These are phyloP conservation scores for Talaromyces borbonicus DNA, from an alignment of 495 filamentous ascomycete species.

Conservation along the genomic window DNA sequence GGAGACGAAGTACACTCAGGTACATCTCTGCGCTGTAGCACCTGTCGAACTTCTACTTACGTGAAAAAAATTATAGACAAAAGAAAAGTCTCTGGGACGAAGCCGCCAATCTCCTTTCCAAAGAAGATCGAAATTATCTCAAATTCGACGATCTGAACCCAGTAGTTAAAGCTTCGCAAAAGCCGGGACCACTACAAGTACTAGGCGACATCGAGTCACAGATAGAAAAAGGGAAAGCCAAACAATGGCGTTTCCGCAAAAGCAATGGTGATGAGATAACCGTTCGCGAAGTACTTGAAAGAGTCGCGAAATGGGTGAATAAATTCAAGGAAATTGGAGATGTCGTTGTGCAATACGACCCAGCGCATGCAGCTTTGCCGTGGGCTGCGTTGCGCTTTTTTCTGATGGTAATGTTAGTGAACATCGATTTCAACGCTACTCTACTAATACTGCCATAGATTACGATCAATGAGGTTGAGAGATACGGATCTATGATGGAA, in stretches of 20 bases:
- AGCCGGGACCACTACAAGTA: neutral
- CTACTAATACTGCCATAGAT: conserved; percentile 3
- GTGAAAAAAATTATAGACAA: neutral
- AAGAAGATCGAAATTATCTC: conserved; percentile 6
- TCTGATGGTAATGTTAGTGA: conserved; percentile 13
- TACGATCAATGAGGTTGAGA: conserved; percentile 11
- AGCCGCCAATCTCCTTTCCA: neutral
- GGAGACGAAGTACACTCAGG: neutral
- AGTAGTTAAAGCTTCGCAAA: neutral
- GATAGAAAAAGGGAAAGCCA: conserved; percentile 9
- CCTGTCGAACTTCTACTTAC: neutral
- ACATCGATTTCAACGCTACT: too few species aligned
- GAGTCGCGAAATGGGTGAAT: conserved; percentile 25
- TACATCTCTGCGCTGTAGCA: neutral
- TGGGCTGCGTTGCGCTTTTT: conserved; percentile 36
- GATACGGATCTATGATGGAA: conserved; percentile 11
- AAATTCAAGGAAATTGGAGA: conserved; percentile 32
- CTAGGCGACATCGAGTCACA: neutral
- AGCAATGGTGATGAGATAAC: conserved; percentile 20
- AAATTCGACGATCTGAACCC: neutral
- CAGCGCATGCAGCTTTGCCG: conserved; percentile 29
- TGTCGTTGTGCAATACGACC: conserved; percentile 27
- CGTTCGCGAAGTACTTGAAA: conserved; percentile 24
- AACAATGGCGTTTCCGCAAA: conserved; percentile 12
- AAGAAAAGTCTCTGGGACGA: conserved; percentile 5